Evolutionary conservation across 441 rosid species (phyloP), one percentile per base, ranked within the genome.

Genomic region (Syzygium malaccense): DNA sequence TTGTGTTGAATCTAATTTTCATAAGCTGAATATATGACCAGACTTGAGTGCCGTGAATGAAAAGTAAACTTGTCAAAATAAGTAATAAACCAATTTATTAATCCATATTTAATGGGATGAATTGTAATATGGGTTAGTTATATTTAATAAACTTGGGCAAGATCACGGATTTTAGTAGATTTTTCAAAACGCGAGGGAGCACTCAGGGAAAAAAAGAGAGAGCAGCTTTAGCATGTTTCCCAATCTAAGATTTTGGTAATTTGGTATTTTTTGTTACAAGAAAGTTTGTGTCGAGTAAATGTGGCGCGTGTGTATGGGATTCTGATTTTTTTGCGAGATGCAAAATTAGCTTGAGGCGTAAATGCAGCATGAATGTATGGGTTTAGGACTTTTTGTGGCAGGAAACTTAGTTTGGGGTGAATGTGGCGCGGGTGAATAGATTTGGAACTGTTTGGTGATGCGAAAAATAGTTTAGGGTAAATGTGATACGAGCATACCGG

Each of bases 361-460:
- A 33, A 20, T 23, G 25, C 14, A 1, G 4, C 3, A 3, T 37
- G 28, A 23, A 4, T 1, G 4, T 20, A 37, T 14, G 4, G 0
- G 2, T 71, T 33, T 71, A 37, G 12, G 7, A 37, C 48, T 5
- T 71, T 33, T 37, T 6, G 1, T 37, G 25, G 11, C 49, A 37
- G 1, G 15, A 33, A 71, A 71, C 79, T 20, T 71, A 71, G 80
- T 37, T 71, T 37, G 28, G 51, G 28, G 8, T 5, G 49, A 37
- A 41, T 37, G 51, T 15, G 12, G 7, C 26, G 23, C 2, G 6
- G 11, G 28, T 37, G 17, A 37, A 33, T 5, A 3, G 3, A 23
- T 11, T 60, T 71, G 8, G n/a, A 37, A 66, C 5, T 7, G 0
- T 32, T 32, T 71, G 33, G 80, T 71, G 26, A 6, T 48, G 37